Percentiles rank a stretch among this genome's conserved stretches.
phyloP scores from a whole-genome alignment of 495 filamentous ascomycete species.

The Darksidea phi region DNA sequence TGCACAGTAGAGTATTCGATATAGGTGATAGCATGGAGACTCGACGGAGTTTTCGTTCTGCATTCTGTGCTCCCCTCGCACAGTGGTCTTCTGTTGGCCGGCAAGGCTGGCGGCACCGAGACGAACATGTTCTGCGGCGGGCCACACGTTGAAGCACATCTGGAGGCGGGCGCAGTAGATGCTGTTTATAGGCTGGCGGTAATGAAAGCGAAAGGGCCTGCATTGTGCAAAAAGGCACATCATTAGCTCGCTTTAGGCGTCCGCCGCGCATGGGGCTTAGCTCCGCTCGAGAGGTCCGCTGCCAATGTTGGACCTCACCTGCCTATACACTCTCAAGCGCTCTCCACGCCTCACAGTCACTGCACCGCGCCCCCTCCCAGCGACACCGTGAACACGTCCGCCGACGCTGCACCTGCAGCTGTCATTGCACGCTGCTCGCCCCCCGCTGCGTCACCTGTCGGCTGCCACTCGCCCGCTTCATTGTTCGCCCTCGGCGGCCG shows the following conservation, averaged over 20 bases:
- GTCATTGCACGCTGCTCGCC: slow-evolving; percentile 2
- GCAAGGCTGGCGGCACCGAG: too few species aligned
- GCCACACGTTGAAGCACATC: neutral
- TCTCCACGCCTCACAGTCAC: slow-evolving; percentile 3
- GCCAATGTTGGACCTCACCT: too few species aligned
- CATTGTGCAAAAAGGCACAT: neutral
- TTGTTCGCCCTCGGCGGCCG: slow-evolving; percentile 21
- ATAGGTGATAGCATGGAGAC: neutral
- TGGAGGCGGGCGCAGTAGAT: neutral
- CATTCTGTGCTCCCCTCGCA: too few species aligned
- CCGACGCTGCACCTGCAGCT: slow-evolving; percentile 22
- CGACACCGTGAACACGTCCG: slow-evolving; percentile 11
- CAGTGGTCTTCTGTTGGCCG: too few species aligned
- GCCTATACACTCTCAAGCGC: neutral
- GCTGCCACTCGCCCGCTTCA: slow-evolving; percentile 8
- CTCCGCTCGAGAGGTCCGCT: neutral
- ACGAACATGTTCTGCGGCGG: neutral
- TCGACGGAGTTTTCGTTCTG: too few species aligned
- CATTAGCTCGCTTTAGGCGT: neutral
- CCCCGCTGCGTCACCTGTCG: neutral
- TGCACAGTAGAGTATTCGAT: neutral
- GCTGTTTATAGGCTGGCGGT: neutral
- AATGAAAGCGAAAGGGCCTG: neutral
- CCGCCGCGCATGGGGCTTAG: neutral
- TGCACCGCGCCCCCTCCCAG: slow-evolving; percentile 10